These are phyloP conservation scores for Suhomyces taliae DNA, from an alignment of 1,139 yeast genomes.

Conservation along the genomic window DNA sequence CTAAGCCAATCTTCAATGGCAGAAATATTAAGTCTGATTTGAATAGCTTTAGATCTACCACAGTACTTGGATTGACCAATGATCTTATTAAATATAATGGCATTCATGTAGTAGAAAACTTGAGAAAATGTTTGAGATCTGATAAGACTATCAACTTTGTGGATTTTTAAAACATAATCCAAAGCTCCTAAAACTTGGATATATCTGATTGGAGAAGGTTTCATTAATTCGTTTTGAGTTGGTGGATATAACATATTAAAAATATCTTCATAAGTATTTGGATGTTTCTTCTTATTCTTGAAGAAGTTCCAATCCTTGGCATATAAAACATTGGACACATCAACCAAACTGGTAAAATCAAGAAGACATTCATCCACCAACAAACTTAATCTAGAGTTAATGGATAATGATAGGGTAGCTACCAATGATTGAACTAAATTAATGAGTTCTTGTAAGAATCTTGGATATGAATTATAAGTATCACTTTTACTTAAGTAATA, in stretches of 20 bases:
- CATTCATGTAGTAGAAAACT: slow-evolving; percentile 76
- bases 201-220: slow-evolving; percentile 85
- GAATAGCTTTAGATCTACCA: slow-evolving; percentile 84
- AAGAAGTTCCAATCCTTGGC: slow-evolving; percentile 78
- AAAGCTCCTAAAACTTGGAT: slow-evolving; percentile 88
- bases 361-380: slow-evolving; percentile 64
- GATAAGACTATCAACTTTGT: slow-evolving; percentile 73
- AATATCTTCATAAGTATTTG: slow-evolving; percentile 64
- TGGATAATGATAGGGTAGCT: slow-evolving; percentile 63
- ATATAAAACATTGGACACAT: slow-evolving; percentile 58
- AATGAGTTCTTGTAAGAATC: slow-evolving; percentile 59
- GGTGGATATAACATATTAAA: slow-evolving; percentile 74
- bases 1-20: slow-evolving; percentile 92
- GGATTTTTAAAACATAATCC: slow-evolving; percentile 79
- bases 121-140: slow-evolving; percentile 76
- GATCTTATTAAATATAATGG: slow-evolving; percentile 71
- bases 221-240: slow-evolving; percentile 55
- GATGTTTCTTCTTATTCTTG: slow-evolving; percentile 49
- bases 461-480: slow-evolving; percentile 54
- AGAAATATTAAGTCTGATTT: slow-evolving; percentile 81
- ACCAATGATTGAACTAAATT: slow-evolving; percentile 59
- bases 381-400: slow-evolving; percentile 57
- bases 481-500: slow-evolving; percentile 61
- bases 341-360: slow-evolving; percentile 65
- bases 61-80: slow-evolving; percentile 65